phyloP scores from a whole-genome alignment of 2,329 filamentous ascomycete species.

The Metarhizium brunneum region DNA sequence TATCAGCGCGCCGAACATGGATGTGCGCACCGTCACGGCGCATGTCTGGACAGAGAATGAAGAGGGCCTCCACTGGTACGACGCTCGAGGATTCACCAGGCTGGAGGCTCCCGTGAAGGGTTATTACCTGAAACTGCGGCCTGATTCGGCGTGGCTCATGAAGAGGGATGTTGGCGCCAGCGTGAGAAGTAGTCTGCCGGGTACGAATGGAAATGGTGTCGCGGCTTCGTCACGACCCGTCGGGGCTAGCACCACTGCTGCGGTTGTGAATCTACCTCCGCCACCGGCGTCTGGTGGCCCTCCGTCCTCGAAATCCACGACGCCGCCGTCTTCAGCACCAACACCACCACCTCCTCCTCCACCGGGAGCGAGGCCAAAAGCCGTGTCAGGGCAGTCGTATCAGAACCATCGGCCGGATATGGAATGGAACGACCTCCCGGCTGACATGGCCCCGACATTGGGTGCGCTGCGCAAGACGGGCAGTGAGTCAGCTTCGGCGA shows the following conservation, averaged over 20 bases:
- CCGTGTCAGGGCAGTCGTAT: slow-evolving; percentile 35
- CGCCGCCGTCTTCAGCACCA: slow-evolving; percentile 6
- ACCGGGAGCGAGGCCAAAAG: slow-evolving; percentile 8
- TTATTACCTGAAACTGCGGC: slow-evolving; percentile 55
- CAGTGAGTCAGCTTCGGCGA: slow-evolving; percentile 26
- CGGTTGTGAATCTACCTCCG: slow-evolving; percentile 22
- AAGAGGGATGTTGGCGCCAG: slow-evolving; percentile 30
- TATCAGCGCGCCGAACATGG: slow-evolving; percentile 22
- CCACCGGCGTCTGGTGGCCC: slow-evolving; percentile 15
- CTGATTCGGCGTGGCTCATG: slow-evolving; percentile 53
- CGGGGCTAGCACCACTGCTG: slow-evolving; percentile 19
- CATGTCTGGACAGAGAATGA: slow-evolving; percentile 62
- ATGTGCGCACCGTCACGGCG: slow-evolving; percentile 43
- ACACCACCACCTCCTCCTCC: slow-evolving; percentile 6
- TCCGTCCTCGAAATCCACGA: slow-evolving; percentile 18
- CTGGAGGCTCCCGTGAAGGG: slow-evolving; percentile 38
- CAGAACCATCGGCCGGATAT: slow-evolving; percentile 49
- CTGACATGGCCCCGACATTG: slow-evolving; percentile 41
- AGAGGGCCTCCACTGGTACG: slow-evolving; percentile 55
- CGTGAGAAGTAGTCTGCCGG: not conserved
- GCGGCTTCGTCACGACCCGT: slow-evolving; percentile 7
- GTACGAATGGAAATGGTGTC: not conserved
- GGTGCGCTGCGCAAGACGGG: slow-evolving; percentile 17
- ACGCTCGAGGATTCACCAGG: slow-evolving; percentile 44
- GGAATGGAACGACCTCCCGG: slow-evolving; percentile 59